Percentiles rank a stretch among this genome's conserved stretches.
These are phyloP conservation scores for Boletus reticuloceps DNA, from an alignment of 768 basidiomycete species.

Conservation along the genomic window DNA sequence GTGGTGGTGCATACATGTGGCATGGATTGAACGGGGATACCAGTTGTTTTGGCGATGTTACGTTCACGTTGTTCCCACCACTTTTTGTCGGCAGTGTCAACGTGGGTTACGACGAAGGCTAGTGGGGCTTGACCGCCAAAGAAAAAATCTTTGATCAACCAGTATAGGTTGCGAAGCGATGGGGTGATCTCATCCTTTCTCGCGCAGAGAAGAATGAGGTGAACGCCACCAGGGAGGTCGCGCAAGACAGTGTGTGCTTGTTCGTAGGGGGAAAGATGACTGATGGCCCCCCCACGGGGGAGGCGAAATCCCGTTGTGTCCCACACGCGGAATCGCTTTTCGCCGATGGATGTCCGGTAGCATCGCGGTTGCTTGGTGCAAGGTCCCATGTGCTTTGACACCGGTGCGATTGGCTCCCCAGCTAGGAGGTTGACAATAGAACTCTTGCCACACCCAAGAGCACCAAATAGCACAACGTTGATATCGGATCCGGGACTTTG, in stretches of 20 bases:
- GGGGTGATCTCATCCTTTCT: constrained; percentile 29
- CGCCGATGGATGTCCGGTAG: not conserved
- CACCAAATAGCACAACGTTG: constrained; percentile 17
- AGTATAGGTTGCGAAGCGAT: constrained; percentile 29
- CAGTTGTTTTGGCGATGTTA: constrained; percentile 2
- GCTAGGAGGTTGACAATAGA: constrained; percentile 20
- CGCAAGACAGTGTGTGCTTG: constrained; percentile 27
- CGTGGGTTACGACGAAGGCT: constrained; percentile 34
- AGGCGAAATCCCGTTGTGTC: constrained; percentile 27
- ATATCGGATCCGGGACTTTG: not conserved
- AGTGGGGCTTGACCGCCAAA: constrained; percentile 33
- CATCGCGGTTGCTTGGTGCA: constrained; percentile 28
- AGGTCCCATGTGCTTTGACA: constrained; percentile 23
- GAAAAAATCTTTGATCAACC: constrained; percentile 32
- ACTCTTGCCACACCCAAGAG: constrained; percentile 17
- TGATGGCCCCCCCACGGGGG: not conserved
- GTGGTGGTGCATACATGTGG: not conserved
- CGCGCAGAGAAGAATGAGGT: constrained; percentile 35
- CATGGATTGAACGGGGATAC: not conserved
- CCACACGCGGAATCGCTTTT: constrained; percentile 15
- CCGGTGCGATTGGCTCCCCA: constrained; percentile 16
- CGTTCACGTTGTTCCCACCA: constrained; percentile 35
- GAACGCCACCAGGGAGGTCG: constrained; percentile 28
- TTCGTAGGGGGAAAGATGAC: constrained; percentile 10
- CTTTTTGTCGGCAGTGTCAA: constrained; percentile 23